Evolutionary conservation across 1,284 basidiomycete species (phyloP).

Genomic region (Phellinidium pouzarii): DNA sequence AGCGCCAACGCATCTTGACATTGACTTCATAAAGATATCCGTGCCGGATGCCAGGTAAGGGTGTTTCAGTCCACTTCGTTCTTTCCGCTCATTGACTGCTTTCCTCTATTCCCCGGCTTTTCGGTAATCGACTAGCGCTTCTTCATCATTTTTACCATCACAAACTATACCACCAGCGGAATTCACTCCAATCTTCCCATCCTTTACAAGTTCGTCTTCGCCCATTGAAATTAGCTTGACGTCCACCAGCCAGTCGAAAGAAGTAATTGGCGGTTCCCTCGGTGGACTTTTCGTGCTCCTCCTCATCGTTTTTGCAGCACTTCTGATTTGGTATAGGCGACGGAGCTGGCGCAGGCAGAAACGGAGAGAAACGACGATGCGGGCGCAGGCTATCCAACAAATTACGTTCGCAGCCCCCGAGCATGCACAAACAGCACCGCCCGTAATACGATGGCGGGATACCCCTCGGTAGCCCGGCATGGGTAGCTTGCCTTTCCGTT

Average conservation of each 20-base stretch:
- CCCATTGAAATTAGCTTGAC: constrained; percentile 17
- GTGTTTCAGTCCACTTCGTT: background rate
- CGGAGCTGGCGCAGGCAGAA: constrained; percentile 20
- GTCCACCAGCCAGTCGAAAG: constrained; percentile 31
- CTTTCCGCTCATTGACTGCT: constrained; percentile 1
- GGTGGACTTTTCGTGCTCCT: constrained; percentile 30
- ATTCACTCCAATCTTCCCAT: constrained; percentile 29
- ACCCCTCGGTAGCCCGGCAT: too few relatives aligned
- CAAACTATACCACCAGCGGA: constrained; percentile 35
- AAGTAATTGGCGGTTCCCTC: constrained; percentile 29
- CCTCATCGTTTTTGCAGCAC: constrained; percentile 28
- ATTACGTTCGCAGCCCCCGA: background rate
- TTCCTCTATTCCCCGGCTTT: background rate
- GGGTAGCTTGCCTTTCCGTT: too few relatives aligned
- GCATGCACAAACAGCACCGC: too few relatives aligned
- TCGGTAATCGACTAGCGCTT: constrained; percentile 29
- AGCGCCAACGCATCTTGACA: constrained; percentile 30
- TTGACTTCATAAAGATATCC: constrained; percentile 36
- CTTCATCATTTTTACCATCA: constrained; percentile 36
- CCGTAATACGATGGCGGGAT: background rate
- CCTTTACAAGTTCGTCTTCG: constrained; percentile 18
- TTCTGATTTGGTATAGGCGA: constrained; percentile 30
- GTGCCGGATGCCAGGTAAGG: constrained; percentile 36
- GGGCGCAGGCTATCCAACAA: constrained; percentile 2
- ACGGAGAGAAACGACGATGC: constrained; percentile 2